Evolutionary conservation across 2,329 filamentous ascomycete species (phyloP), one percentile per base, ranked within the genome.

Genomic region (Fusarium annulatum): DNA sequence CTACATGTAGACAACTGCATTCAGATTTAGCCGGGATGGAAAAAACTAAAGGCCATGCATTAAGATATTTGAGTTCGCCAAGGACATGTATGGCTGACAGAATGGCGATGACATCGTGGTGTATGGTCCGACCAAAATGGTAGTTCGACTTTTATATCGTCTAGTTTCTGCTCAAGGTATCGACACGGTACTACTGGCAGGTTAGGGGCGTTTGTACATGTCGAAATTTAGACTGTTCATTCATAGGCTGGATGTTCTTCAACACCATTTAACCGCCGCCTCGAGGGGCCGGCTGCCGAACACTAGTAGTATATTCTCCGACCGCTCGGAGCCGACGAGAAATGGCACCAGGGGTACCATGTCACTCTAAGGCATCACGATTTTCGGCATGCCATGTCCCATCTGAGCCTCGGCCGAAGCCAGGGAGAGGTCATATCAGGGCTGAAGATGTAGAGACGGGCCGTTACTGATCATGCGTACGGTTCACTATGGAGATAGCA

Each of bases 11-110:
- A 39, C 30, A 39, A 46, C 36, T 30, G 43, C 26, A 45, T 53
- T 58, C 12, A 26, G 18, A 63, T 74, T 74, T 64, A 73, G 42
- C 71, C 71, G 71, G 53, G 48, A 34, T 51, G n/a, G 11, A 41
- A 42, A 59, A 34, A n/a, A 21, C 18, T 14, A 21, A 23, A 39
- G 21, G 5, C 18, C 41, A 59, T 30, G 30, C 28, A 9, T 43
- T 39, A 41, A 52, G 36, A 21, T 41, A 12, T 26, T 30, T 58
- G 39, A 48, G 23, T 51, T 39, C 42, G 19, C 33, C 16, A 30
- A 30, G 28, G 28, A 9, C 28, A 10, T 30, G 9, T 30, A 51
- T 51, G 69, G 56, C 64, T 58, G 36, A 43, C 43, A 23, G 48
- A 36, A 46, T 34, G 36, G 42, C 56, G 43, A 60, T 23, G 59